A percentile compares a stretch with the other conserved stretches of the same genome.
These are phyloP conservation scores for Podosphaera leucotricha DNA, from an alignment of 2,329 filamentous ascomycete species.

Conservation along the genomic window DNA sequence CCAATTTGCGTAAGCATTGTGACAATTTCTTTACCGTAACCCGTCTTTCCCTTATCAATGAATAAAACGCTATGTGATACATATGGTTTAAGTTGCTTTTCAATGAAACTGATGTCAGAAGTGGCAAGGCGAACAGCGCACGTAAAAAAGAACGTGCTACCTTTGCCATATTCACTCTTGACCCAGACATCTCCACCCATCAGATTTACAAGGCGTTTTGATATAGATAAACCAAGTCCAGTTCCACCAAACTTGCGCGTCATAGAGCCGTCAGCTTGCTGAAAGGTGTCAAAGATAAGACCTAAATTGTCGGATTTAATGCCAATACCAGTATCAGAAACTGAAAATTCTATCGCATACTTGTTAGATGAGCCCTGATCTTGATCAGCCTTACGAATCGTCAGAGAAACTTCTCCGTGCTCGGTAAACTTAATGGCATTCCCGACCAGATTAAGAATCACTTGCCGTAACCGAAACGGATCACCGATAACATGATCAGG, in stretches of 20 bases:
- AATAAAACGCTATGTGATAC: conserved; percentile 80
- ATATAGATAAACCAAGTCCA: conserved; percentile 81
- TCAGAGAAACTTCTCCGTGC: conserved; percentile 82
- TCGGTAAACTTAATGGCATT: conserved; percentile 99
- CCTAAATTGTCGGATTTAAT: conserved; percentile 90
- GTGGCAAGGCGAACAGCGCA: conserved; percentile 71
- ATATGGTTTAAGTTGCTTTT: conserved; percentile 73
- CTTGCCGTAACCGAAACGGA: conserved; percentile 85
- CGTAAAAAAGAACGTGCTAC: conserved; percentile 91
- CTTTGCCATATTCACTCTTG: conserved; percentile 71
- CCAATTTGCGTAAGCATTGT: conserved; percentile 58
- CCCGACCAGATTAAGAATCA: conserved; percentile 89
- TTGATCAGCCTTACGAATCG: conserved; percentile 51
- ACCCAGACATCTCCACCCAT: conserved; percentile 98
- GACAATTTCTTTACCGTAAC: conserved; percentile 51
- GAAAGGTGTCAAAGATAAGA: conserved; percentile 96
- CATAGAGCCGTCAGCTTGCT: conserved; percentile 91
- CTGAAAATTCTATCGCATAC: conserved; percentile 86
- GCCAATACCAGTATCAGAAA: conserved; percentile 89
- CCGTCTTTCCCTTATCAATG: conserved; percentile 73
- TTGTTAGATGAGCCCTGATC: conserved; percentile 46
- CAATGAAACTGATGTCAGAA: conserved; percentile 53
- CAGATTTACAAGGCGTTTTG: conserved; percentile 77
- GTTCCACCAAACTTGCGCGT: conserved; percentile 92
- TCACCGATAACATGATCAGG: conserved; percentile 92